A percentile compares a stretch with the other conserved stretches of the same genome.
Conservation (phyloP, 768 basidiomycete species). For the Collybia sordida region DNA sequence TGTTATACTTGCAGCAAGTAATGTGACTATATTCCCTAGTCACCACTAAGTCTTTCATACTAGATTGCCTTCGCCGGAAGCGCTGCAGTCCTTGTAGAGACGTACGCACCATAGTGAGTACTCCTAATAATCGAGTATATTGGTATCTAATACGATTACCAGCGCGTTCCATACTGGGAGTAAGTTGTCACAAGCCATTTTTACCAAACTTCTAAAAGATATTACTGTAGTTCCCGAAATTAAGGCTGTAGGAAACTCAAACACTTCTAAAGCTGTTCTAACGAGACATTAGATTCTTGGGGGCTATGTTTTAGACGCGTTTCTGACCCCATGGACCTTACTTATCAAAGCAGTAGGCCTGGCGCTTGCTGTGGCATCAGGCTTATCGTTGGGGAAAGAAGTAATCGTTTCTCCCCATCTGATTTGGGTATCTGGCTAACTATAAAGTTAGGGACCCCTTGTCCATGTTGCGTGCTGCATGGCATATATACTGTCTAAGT, state of each 20-base stretch:
- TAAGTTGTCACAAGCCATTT: conserved; percentile 32
- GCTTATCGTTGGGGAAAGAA: conserved; percentile 84
- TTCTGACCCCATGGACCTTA: conserved; percentile 84
- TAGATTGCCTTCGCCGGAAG: conserved; percentile 64
- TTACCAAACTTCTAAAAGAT: neutral
- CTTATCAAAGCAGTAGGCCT: conserved; percentile 83
- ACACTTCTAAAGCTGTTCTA: neutral
- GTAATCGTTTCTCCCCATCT: conserved; percentile 35
- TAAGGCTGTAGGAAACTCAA: conserved; percentile 56
- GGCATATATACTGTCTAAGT: conserved; percentile 64
- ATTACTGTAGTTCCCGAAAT: conserved; percentile 65
- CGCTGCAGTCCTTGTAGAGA: conserved; percentile 61
- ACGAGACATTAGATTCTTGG: conserved; percentile 57
- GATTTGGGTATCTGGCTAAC: neutral
- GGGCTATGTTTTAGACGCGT: conserved; percentile 85
- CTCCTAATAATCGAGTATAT: conserved; percentile 1
- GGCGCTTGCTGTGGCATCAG: conserved; percentile 82
- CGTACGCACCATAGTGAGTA: conserved; percentile 70
- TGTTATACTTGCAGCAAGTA: conserved; percentile 59
- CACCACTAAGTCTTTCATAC: neutral
- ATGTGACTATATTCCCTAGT: neutral
- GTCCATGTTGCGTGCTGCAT: conserved; percentile 86
- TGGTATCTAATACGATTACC: conserved; percentile 7
- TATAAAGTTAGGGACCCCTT: conserved; percentile 60
- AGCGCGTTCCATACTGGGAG: conserved; percentile 83